Percentiles rank a stretch among this genome's conserved stretches.
phyloP scores from a whole-genome alignment of 2,329 filamentous ascomycete genomes.

The Achaetomium macrosporum region DNA sequence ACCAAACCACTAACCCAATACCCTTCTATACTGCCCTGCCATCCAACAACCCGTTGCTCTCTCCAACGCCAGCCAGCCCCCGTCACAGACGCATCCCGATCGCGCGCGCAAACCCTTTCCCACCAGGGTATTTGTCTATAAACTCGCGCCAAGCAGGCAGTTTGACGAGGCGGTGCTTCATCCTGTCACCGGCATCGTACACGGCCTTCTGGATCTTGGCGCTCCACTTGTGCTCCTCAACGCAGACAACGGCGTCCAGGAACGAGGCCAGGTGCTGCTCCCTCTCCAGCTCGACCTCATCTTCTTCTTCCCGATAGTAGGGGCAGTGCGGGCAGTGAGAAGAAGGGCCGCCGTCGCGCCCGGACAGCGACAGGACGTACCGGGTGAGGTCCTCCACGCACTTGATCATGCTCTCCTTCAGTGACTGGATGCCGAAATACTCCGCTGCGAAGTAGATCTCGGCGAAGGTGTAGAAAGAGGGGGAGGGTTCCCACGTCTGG shows the following conservation, averaged over 20 bases:
- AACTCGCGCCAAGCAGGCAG: neutral
- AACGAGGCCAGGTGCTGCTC: constrained; percentile 9
- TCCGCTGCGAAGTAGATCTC: constrained; percentile 8
- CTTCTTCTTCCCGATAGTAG: neutral
- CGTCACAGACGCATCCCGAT: constrained; percentile 6
- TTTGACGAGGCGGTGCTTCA: neutral
- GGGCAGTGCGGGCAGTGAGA: constrained; percentile 5
- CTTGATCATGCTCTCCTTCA: neutral
- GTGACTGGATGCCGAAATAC: neutral
- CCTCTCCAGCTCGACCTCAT: neutral
- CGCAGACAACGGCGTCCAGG: neutral
- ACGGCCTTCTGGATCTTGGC: constrained; percentile 11
- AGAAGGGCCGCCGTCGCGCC: no score
- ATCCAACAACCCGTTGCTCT: neutral
- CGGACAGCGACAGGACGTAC: neutral
- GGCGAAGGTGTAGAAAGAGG: constrained; percentile 9
- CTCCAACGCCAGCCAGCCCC: neutral
- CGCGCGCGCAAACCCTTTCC: constrained; percentile 6
- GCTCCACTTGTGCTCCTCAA: constrained; percentile 10
- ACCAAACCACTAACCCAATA: neutral
- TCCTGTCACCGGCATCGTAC: constrained; percentile 11
- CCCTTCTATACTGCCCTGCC: neutral
- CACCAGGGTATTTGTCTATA: neutral
- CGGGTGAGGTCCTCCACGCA: constrained; percentile 3
- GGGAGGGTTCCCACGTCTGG: constrained; percentile 1